phyloP scores from a whole-genome alignment of 2,329 filamentous ascomycete species.

The Periconia sp. region DNA sequence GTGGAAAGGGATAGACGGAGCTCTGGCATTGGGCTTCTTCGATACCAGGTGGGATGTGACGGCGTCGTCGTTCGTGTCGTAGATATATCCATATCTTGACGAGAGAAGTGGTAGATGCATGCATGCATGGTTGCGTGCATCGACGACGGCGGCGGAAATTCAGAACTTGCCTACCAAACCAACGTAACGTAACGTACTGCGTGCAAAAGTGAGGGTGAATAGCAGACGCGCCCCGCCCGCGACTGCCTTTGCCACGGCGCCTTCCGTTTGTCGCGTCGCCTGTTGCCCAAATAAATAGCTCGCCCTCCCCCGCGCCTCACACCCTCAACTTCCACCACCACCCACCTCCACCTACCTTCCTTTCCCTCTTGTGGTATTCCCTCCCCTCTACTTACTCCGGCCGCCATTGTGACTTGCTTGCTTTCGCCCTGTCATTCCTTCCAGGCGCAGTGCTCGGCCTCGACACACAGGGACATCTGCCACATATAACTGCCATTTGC shows the following conservation, averaged over 20 bases:
- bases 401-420: slow-evolving; percentile 6
- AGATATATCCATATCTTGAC: neutral
- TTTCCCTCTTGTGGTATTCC: slow-evolving; percentile 7
- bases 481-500: slow-evolving; percentile 24
- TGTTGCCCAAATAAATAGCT: neutral
- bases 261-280: neutral
- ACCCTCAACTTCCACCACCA: neutral
- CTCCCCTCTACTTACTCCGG: slow-evolving; percentile 8
- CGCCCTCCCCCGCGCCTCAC: slow-evolving; percentile 10
- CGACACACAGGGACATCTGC: slow-evolving; percentile 15
- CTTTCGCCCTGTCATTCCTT: slow-evolving; percentile 13
- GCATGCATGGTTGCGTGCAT: neutral
- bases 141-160: slow-evolving; percentile 1
- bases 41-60: slow-evolving; percentile 57
- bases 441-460: neutral
- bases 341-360: slow-evolving; percentile 8
- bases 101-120: neutral
- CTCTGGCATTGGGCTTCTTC: slow-evolving; percentile 58
- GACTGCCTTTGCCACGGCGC: too few species aligned
- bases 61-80: slow-evolving; percentile 47
- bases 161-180: neutral
- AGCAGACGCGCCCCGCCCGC: neutral
- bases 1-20: slow-evolving; percentile 56
- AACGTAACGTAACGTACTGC: neutral
- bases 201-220: neutral